A percentile compares a stretch with the other conserved stretches of the same genome.
Evolutionary conservation across 805 yeast genomes (phyloP).

Genomic region (Maudiozyma bulderi): DNA sequence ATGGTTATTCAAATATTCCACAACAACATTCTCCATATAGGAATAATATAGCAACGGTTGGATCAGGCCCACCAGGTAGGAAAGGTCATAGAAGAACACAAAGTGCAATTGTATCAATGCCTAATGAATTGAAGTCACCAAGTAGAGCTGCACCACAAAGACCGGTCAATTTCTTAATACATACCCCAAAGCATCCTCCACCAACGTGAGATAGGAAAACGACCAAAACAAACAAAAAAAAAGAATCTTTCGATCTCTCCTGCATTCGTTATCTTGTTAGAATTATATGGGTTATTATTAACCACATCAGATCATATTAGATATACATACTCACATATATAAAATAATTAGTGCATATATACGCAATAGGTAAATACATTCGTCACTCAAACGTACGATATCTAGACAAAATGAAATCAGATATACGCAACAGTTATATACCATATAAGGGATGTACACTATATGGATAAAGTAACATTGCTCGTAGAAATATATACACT

Average conservation of each 20-base stretch:
- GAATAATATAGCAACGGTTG: neutral
- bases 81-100: conserved; percentile 22
- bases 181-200: conserved; percentile 29
- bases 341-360: too few relatives aligned
- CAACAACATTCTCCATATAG: conserved; percentile 1
- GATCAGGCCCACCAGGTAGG: neutral
- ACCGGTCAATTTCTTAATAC: conserved; percentile 25
- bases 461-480: too few relatives aligned
- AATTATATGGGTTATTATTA: too few relatives aligned
- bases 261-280: neutral
- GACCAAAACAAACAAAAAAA: too few relatives aligned
- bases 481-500: too few relatives aligned
- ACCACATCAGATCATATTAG: too few relatives aligned
- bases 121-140: conserved; percentile 8
- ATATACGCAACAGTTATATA: too few relatives aligned
- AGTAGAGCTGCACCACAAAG: conserved; percentile 10
- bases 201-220: conserved; percentile 10
- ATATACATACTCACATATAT: too few relatives aligned
- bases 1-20: neutral
- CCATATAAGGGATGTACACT: too few relatives aligned
- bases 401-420: too few relatives aligned
- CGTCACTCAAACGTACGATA: too few relatives aligned
- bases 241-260: neutral
- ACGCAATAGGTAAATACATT: too few relatives aligned
- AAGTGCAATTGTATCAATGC: conserved; percentile 16